A percentile compares a stretch with the other conserved stretches of the same genome.
phyloP scores from a whole-genome alignment of 306 rosid species.

The Lagenaria siceraria region DNA sequence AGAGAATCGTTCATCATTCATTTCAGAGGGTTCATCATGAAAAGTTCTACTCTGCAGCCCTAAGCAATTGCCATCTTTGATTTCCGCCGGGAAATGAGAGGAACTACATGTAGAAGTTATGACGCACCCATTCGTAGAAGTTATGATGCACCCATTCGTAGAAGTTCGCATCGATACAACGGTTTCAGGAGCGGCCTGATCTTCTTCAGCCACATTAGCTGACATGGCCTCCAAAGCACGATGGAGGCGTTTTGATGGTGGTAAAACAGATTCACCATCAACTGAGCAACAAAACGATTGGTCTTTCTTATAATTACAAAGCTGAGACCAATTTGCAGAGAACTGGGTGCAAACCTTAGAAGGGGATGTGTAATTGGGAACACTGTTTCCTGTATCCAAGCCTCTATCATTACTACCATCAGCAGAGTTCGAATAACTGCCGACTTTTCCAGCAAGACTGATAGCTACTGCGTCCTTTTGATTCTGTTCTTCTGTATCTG shows the following conservation, averaged over 20 bases:
- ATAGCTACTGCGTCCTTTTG: slow-evolving; percentile 30
- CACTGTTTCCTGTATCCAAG: slow-evolving; percentile 23
- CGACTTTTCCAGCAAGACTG: slow-evolving; percentile 18
- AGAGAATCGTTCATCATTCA: slow-evolving; percentile 18
- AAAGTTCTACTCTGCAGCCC: slow-evolving; percentile 17
- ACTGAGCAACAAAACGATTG: slow-evolving; percentile 49
- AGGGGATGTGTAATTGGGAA: slow-evolving; percentile 32
- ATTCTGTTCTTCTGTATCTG: slow-evolving; percentile 26
- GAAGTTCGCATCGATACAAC: slow-evolving; percentile 22
- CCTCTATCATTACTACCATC: slow-evolving; percentile 29
- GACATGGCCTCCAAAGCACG: slow-evolving; percentile 99
- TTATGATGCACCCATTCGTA: slow-evolving; percentile 16
- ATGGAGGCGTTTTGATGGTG: slow-evolving; percentile 91
- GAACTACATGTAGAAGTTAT: slow-evolving; percentile 18
- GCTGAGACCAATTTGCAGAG: slow-evolving; percentile 29
- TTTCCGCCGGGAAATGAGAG: slow-evolving; percentile 17
- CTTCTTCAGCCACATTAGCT: slow-evolving; percentile 82
- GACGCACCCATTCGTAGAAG: slow-evolving; percentile 19
- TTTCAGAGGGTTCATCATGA: slow-evolving; percentile 19
- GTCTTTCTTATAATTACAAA: slow-evolving; percentile 42
- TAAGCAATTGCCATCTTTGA: slow-evolving; percentile 19
- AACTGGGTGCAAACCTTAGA: slow-evolving; percentile 25
- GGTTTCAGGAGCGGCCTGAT: slow-evolving; percentile 28
- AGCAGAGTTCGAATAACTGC: slow-evolving; percentile 30
- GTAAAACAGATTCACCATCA: slow-evolving; percentile 83